A percentile compares a stretch with the other conserved stretches of the same genome.
These are phyloP conservation scores for Cladophialophora carrionii DNA, from an alignment of 2,329 filamentous ascomycete genomes.

Conservation along the genomic window DNA sequence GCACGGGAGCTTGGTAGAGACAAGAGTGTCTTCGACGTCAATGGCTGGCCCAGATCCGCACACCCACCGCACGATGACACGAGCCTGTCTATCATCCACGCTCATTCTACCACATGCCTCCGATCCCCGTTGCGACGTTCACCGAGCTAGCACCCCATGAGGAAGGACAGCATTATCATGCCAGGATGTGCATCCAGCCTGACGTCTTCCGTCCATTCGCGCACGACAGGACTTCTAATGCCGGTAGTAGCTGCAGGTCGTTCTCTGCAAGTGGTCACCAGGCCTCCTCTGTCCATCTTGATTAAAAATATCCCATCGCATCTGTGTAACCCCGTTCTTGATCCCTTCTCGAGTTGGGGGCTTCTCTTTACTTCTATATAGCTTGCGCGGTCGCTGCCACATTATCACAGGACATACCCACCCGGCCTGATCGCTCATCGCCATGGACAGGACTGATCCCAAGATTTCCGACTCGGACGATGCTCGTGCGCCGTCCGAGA, in stretches of 20 bases:
- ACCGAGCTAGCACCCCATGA: constrained; percentile 16
- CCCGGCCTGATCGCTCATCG: neutral
- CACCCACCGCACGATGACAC: neutral
- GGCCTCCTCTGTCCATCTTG: constrained; percentile 6
- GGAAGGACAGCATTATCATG: constrained; percentile 17
- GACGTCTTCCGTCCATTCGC: constrained; percentile 12
- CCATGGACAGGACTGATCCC: constrained; percentile 20
- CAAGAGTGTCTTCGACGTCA: constrained; percentile 8
- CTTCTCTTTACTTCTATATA: neutral
- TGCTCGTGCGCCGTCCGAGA: constrained; percentile 18
- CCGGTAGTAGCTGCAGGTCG: neutral
- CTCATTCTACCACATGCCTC: constrained; percentile 3
- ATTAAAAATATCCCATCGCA: constrained; percentile 11
- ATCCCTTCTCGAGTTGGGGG: neutral
- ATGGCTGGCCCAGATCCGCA: constrained; percentile 12
- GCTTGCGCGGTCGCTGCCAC: neutral
- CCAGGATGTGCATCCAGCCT: constrained; percentile 16
- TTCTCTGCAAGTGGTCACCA: constrained; percentile 8
- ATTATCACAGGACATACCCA: neutral
- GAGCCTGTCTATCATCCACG: constrained; percentile 9
- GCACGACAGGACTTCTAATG: neutral
- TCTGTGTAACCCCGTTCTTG: neutral
- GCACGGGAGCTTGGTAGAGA: constrained; percentile 12
- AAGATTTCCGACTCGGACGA: constrained; percentile 26
- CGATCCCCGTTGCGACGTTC: constrained; percentile 5